Percentiles rank a stretch among this genome's conserved stretches.
phyloP scores from a whole-genome alignment of 2,329 filamentous ascomycete genomes.

The Ascochyta rabiei region DNA sequence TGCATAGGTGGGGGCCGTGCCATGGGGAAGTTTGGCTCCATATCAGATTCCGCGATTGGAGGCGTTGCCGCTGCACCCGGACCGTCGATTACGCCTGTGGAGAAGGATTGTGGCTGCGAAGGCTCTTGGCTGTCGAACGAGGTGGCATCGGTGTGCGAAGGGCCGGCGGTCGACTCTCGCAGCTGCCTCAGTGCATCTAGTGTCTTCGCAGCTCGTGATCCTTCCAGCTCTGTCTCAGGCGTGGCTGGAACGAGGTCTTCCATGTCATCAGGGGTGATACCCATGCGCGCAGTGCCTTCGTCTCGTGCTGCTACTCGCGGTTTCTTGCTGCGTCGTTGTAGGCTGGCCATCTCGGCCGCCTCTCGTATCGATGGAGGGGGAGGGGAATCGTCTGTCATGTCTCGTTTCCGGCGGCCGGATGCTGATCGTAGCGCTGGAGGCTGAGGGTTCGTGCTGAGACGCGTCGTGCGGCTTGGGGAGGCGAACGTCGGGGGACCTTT shows the following conservation, averaged over 20 bases:
- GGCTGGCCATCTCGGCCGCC: slow-evolving; percentile 56
- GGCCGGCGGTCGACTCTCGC: slow-evolving; percentile 33
- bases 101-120: slow-evolving; percentile 30
- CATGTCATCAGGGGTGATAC: slow-evolving; percentile 41
- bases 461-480: slow-evolving; percentile 47
- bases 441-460: slow-evolving; percentile 31
- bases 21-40: slow-evolving; percentile 62
- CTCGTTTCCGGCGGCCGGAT: slow-evolving; percentile 52
- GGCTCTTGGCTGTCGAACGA: slow-evolving; percentile 20
- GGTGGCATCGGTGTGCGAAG: slow-evolving; percentile 26
- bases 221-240: slow-evolving; percentile 46
- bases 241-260: slow-evolving; percentile 45
- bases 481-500: slow-evolving; percentile 51
- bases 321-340: slow-evolving; percentile 59
- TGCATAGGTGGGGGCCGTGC: slow-evolving; percentile 47
- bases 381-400: slow-evolving; percentile 44
- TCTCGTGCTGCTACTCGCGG: slow-evolving; percentile 47
- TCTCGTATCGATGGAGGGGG: slow-evolving; percentile 62
- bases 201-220: slow-evolving; percentile 28
- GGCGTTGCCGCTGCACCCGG: slow-evolving; percentile 72
- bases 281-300: slow-evolving; percentile 24
- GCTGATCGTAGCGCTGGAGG: slow-evolving; percentile 31
- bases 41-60: slow-evolving; percentile 74
- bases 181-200: slow-evolving; percentile 30
- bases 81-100: slow-evolving; percentile 38